These are phyloP conservation scores for Neoarthrinium moseri DNA, from an alignment of 2,329 filamentous ascomycete genomes.

Conservation along the genomic window DNA sequence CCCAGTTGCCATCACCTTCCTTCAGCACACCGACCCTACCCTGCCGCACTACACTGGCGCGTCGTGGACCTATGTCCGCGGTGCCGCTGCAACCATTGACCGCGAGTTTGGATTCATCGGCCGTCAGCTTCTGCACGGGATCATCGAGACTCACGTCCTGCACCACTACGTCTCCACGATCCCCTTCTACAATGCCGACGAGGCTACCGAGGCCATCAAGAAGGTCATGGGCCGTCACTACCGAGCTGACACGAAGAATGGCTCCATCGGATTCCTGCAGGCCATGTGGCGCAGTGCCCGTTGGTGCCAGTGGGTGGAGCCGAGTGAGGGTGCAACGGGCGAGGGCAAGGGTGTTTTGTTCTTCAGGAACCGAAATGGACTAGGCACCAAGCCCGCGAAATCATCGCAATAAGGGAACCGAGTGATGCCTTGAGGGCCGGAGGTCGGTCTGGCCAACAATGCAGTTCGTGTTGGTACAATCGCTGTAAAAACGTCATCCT, in stretches of 20 bases:
- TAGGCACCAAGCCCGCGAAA: slow-evolving; percentile 58
- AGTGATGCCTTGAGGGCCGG: too few relatives aligned
- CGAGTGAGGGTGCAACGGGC: slow-evolving; percentile 75
- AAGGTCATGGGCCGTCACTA: slow-evolving; percentile 95
- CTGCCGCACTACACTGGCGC: slow-evolving; percentile 88
- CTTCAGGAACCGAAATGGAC: slow-evolving; percentile 90
- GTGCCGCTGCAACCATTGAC: slow-evolving; percentile 92
- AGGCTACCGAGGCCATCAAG: slow-evolving; percentile 92
- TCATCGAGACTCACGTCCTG: slow-evolving; percentile 95
- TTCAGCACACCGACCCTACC: slow-evolving; percentile 93
- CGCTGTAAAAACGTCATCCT: too few relatives aligned
- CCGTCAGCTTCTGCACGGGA: slow-evolving; percentile 86
- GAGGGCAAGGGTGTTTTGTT: slow-evolving; percentile 84
- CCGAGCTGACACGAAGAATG: slow-evolving; percentile 75
- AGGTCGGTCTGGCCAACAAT: too few relatives aligned
- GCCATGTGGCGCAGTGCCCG: slow-evolving; percentile 79
- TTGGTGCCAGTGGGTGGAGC: slow-evolving; percentile 97
- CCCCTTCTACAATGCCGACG: slow-evolving; percentile 94
- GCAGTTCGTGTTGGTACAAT: too few relatives aligned
- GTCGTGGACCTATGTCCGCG: slow-evolving; percentile 90
- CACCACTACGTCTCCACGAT: slow-evolving; percentile 97
- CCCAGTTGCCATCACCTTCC: slow-evolving; percentile 92
- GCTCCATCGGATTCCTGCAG: slow-evolving; percentile 78
- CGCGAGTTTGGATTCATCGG: slow-evolving; percentile 97
- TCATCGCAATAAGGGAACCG: slow-evolving; percentile 1